A percentile compares a stretch with the other conserved stretches of the same genome.
Conservation (phyloP, 2,329 filamentous ascomycete species). For the Ophiostoma ips region DNA sequence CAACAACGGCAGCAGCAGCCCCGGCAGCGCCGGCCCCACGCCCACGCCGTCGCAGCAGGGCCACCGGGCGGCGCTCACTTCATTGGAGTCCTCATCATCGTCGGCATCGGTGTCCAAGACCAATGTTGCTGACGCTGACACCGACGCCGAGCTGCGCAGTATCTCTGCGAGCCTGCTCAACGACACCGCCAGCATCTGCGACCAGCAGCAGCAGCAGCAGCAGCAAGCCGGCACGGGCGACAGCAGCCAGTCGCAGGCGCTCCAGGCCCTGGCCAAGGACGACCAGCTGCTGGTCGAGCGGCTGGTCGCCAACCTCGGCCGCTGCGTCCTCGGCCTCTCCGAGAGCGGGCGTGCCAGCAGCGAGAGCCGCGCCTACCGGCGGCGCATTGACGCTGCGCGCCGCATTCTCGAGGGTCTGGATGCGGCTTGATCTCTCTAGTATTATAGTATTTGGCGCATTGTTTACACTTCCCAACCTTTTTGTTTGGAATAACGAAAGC, state of each 20-base stretch:
- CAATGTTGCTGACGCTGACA: too few relatives aligned
- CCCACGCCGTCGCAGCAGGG: not conserved
- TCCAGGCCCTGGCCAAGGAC: slow-evolving; percentile 35
- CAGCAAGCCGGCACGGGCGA: not conserved
- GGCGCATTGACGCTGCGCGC: slow-evolving; percentile 61
- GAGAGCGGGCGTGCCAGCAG: slow-evolving; percentile 39
- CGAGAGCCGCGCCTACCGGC: slow-evolving; percentile 50
- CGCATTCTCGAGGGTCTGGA: slow-evolving; percentile 58
- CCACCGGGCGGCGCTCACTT: not conserved
- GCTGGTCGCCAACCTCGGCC: slow-evolving; percentile 44
- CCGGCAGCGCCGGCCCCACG: not conserved
- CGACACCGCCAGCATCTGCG: slow-evolving; percentile 30
- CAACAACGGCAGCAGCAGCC: slow-evolving; percentile 1
- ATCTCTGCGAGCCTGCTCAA: slow-evolving; percentile 35
- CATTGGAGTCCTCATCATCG: not conserved
- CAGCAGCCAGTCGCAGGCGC: slow-evolving; percentile 19
- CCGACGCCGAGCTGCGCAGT: slow-evolving; percentile 33
- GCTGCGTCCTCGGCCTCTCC: slow-evolving; percentile 44
- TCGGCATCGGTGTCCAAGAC: not conserved
- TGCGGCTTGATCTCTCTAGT: slow-evolving; percentile 3
- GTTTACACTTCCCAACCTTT: not conserved
- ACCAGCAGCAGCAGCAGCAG: slow-evolving; percentile 14
- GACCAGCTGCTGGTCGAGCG: slow-evolving; percentile 47
- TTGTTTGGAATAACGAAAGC: slow-evolving; percentile 6
- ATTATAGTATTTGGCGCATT: not conserved